Evolutionary conservation across 2,329 filamentous ascomycete genomes (phyloP).

Genomic region (Aspergillus pseudoterreus): DNA sequence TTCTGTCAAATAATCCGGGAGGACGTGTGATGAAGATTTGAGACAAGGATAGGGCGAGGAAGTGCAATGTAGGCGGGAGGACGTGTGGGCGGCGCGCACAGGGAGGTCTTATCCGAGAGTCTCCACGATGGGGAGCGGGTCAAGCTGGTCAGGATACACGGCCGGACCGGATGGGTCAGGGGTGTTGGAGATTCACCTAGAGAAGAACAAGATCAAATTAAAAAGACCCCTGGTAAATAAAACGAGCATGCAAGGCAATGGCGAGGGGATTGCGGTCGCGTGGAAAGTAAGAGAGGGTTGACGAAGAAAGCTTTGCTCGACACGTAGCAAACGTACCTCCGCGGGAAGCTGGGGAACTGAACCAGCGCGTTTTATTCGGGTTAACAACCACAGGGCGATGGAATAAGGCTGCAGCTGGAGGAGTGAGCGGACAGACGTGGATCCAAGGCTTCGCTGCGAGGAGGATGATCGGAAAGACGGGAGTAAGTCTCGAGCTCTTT

Average conservation of each 20-base stretch:
- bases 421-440: neutral
- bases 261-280: neutral
- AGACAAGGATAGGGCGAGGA: neutral
- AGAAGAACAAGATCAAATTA: neutral
- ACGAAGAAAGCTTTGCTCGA: neutral
- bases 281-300: neutral
- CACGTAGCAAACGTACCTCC: neutral
- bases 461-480: neutral
- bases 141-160: neutral
- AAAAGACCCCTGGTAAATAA: neutral
- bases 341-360: neutral
- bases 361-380: neutral
- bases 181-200: neutral
- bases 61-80: neutral
- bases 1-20: constrained; percentile 12
- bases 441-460: neutral
- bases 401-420: neutral
- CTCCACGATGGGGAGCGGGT: constrained; percentile 2
- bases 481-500: constrained; percentile 5
- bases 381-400: neutral
- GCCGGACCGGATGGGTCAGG: neutral
- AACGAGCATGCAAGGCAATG: neutral
- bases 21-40: neutral
- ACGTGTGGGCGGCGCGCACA: neutral
- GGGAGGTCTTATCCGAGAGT: constrained; percentile 4